Evolutionary conservation across 2,329 filamentous ascomycete species (phyloP).

Genomic region (Dactylonectria estremocensis): DNA sequence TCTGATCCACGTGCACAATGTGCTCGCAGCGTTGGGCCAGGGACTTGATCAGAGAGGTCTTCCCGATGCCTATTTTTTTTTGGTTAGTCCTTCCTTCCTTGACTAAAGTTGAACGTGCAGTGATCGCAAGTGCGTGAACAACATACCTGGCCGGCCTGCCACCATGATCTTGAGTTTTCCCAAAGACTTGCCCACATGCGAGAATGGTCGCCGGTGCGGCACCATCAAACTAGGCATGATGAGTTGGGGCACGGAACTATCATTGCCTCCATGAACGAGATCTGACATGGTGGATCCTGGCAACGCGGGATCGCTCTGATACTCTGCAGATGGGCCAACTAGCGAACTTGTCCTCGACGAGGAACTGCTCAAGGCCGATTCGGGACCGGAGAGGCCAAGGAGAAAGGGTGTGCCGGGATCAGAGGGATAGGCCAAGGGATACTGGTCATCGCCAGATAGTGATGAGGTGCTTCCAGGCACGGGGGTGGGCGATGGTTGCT

Average conservation of each 20-base stretch:
- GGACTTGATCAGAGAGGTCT: conserved; percentile 90
- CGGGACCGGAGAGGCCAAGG: conserved; percentile 45
- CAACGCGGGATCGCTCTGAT: conserved; percentile 45
- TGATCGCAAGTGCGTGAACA: neutral
- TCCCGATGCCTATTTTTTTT: conserved; percentile 77
- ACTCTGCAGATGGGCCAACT: conserved; percentile 58
- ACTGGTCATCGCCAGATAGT: conserved; percentile 38
- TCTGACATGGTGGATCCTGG: conserved; percentile 36
- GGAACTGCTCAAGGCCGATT: conserved; percentile 61
- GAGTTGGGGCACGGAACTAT: conserved; percentile 76
- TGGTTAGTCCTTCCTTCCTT: neutral
- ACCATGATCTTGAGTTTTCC: conserved; percentile 92
- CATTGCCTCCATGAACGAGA: conserved; percentile 32
- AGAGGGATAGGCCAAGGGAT: conserved; percentile 40
- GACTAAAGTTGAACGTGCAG: neutral
- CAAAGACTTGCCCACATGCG: conserved; percentile 85
- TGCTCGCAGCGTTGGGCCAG: conserved; percentile 90
- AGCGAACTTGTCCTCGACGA: conserved; percentile 69
- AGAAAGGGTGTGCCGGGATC: conserved; percentile 49
- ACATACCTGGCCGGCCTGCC: conserved; percentile 81
- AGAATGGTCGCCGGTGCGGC: conserved; percentile 91
- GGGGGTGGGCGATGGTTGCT: conserved; percentile 35
- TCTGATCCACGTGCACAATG: conserved; percentile 91
- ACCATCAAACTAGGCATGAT: conserved; percentile 98
- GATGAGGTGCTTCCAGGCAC: conserved; percentile 35